A percentile compares a stretch with the other conserved stretches of the same genome.
Evolutionary conservation across 1,284 basidiomycete genomes (phyloP).

Genomic region (Papiliotrema terrestris): DNA sequence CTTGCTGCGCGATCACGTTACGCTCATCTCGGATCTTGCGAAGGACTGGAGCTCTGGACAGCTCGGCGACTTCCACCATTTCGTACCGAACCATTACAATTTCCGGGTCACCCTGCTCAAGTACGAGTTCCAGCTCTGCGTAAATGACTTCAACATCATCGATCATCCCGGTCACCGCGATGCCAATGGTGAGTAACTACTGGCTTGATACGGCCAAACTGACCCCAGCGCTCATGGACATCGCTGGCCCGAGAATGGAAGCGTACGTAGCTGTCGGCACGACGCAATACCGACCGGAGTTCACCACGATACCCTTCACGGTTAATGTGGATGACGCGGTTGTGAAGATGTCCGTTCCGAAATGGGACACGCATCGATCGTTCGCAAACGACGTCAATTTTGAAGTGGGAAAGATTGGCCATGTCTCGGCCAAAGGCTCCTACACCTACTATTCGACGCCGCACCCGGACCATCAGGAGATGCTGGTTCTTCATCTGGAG

Average conservation of each 20-base stretch:
- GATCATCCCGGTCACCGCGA: constrained; percentile 73
- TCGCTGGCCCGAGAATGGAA: constrained; percentile 60
- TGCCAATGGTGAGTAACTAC: constrained; percentile 64
- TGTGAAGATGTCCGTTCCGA: constrained; percentile 66
- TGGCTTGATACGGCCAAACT: neutral
- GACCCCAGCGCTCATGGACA: constrained; percentile 63
- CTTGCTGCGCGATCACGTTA: constrained; percentile 83
- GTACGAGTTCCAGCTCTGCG: constrained; percentile 74
- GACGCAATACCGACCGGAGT: constrained; percentile 67
- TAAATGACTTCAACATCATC: constrained; percentile 93
- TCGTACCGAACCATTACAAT: constrained; percentile 74
- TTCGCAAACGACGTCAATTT: constrained; percentile 53
- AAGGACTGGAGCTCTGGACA: constrained; percentile 85
- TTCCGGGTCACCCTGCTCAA: constrained; percentile 68
- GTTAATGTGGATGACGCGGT: constrained; percentile 60
- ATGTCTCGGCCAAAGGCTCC: constrained; percentile 62
- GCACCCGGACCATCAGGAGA: constrained; percentile 68
- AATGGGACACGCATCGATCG: constrained; percentile 82
- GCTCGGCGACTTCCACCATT: constrained; percentile 66
- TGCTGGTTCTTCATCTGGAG: constrained; percentile 64
- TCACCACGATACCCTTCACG: constrained; percentile 65
- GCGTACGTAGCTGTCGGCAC: constrained; percentile 61
- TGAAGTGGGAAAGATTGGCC: constrained; percentile 59
- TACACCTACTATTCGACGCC: constrained; percentile 71
- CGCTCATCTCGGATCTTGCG: constrained; percentile 81